These are phyloP conservation scores for Solanum neorickii DNA, from an alignment of 257 asterid species.

Conservation along the genomic window DNA sequence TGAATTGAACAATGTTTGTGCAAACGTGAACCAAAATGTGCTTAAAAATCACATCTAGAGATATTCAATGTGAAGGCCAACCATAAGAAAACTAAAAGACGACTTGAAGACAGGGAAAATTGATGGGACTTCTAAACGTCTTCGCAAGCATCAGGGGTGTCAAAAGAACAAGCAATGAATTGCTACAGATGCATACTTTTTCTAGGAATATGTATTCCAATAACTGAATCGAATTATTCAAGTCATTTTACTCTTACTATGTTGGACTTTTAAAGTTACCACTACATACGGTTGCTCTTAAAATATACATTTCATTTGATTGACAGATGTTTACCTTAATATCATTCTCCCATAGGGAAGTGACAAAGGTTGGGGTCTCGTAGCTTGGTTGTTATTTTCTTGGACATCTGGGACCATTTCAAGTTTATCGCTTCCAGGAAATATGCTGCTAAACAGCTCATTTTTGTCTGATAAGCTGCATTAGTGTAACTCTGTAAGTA, in stretches of 20 bases:
- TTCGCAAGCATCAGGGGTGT: background rate
- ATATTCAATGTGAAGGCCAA: background rate
- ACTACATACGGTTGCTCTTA: background rate
- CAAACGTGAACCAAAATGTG: background rate
- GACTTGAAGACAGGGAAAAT: background rate
- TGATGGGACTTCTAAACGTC: background rate
- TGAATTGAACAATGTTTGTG: background rate
- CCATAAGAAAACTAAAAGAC: background rate
- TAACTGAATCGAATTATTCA: background rate
- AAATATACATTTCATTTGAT: background rate
- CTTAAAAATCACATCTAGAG: background rate
- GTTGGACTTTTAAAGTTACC: background rate
- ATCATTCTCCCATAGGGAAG: constrained; percentile 15
- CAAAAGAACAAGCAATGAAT: background rate
- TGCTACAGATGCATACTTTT: background rate
- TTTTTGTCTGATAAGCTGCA: constrained; percentile 73
- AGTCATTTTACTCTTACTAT: background rate
- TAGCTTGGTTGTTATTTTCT: constrained; percentile 22
- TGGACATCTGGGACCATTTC: constrained; percentile 50
- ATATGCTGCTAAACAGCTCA: constrained; percentile 20
- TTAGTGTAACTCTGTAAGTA: background rate
- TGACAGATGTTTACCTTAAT: constrained; percentile 27
- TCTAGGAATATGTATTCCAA: background rate
- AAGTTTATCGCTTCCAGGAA: constrained; percentile 39
- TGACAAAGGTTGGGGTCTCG: background rate